Evolutionary conservation across 768 basidiomycete genomes (phyloP).

Genomic region (Trametopsis cervina): DNA sequence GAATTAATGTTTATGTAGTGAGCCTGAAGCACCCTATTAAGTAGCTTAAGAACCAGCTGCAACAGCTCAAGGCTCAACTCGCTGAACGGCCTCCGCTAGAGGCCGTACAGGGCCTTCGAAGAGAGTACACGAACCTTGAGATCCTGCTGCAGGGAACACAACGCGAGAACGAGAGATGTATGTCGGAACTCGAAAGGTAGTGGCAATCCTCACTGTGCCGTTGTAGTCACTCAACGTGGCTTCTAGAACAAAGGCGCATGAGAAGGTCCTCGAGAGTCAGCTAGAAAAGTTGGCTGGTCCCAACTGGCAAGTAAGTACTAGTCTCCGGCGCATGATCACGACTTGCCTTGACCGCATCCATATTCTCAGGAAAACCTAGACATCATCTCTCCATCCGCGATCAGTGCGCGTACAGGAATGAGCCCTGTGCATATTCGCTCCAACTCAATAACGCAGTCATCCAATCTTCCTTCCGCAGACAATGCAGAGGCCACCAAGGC

Average conservation of each 20-base stretch:
- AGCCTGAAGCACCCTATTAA: neutral
- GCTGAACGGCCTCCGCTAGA: slow-evolving; percentile 64
- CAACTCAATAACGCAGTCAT: slow-evolving; percentile 5
- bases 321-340: slow-evolving; percentile 17
- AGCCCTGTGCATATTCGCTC: slow-evolving; percentile 10
- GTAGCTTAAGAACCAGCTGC: slow-evolving; percentile 58
- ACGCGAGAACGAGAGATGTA: slow-evolving; percentile 78
- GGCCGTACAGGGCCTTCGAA: slow-evolving; percentile 55
- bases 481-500: slow-evolving; percentile 38
- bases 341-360: neutral
- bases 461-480: slow-evolving; percentile 6
- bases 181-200: slow-evolving; percentile 73
- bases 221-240: neutral
- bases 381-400: slow-evolving; percentile 28
- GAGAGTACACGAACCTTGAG: slow-evolving; percentile 71
- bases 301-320: slow-evolving; percentile 66
- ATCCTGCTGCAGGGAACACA: slow-evolving; percentile 75
- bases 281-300: slow-evolving; percentile 65
- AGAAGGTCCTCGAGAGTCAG: slow-evolving; percentile 71
- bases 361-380: slow-evolving; percentile 27
- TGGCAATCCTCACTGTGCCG: neutral
- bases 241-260: slow-evolving; percentile 53
- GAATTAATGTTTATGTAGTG: neutral
- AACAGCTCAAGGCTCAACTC: slow-evolving; percentile 58
- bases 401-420: slow-evolving; percentile 19